Percentiles rank a stretch among this genome's conserved stretches.
phyloP scores from a whole-genome alignment of 2,329 filamentous ascomycete genomes.

The Apiospora marii region DNA sequence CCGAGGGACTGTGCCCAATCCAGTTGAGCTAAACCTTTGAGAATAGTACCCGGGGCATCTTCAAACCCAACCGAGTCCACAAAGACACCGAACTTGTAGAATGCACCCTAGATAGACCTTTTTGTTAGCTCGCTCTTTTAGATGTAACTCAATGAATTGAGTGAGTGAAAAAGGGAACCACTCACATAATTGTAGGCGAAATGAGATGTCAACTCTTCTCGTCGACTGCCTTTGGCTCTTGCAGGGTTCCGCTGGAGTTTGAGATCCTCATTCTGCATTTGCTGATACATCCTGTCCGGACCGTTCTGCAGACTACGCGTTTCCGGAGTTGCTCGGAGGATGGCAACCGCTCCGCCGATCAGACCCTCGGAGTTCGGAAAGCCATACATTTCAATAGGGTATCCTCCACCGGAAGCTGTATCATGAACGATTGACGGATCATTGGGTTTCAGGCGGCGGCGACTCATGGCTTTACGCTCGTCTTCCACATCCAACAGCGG shows the following conservation, averaged over 20 bases:
- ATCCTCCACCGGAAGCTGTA: slow-evolving; percentile 16
- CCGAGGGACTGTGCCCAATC: slow-evolving; percentile 61
- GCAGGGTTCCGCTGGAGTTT: slow-evolving; percentile 53
- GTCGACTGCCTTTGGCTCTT: slow-evolving; percentile 41
- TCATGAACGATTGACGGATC: not conserved
- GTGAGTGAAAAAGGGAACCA: not conserved
- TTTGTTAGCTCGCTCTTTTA: slow-evolving; percentile 34
- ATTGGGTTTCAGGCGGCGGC: not conserved
- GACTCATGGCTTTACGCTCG: slow-evolving; percentile 26
- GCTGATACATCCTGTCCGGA: slow-evolving; percentile 66
- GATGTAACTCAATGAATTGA: not conserved
- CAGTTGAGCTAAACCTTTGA: slow-evolving; percentile 58
- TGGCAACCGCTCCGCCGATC: slow-evolving; percentile 59
- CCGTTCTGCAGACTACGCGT: slow-evolving; percentile 62
- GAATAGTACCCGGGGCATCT: slow-evolving; percentile 56
- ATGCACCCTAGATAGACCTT: slow-evolving; percentile 59
- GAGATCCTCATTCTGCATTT: slow-evolving; percentile 54
- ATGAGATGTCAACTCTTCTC: slow-evolving; percentile 58
- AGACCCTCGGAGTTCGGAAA: slow-evolving; percentile 53
- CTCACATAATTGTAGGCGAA: slow-evolving; percentile 62
- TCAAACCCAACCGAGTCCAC: slow-evolving; percentile 59
- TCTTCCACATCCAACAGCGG: slow-evolving; percentile 32
- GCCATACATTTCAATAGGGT: slow-evolving; percentile 48
- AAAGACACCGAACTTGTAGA: slow-evolving; percentile 71
- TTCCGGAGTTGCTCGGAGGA: slow-evolving; percentile 63